Percentiles rank a stretch among this genome's conserved stretches.
Evolutionary conservation across 164 flowering plant genomes (phyloP).

Genomic region (Liriodendron chinense): DNA sequence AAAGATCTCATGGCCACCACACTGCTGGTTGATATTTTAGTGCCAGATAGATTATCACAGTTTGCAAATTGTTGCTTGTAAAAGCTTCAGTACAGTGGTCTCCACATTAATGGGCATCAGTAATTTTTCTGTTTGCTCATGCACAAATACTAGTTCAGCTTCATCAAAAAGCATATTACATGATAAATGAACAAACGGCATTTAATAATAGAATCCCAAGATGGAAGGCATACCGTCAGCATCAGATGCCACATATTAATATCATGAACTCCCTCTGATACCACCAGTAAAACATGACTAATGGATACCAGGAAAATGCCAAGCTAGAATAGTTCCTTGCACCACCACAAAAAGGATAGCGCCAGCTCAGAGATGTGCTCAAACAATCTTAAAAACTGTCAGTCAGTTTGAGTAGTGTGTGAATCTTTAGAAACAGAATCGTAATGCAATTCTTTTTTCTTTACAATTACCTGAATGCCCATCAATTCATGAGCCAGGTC

Average conservation of each 20-base stretch:
- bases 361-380: slow-evolving; percentile 20
- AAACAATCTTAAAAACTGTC: neutral
- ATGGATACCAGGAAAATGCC: slow-evolving; percentile 81
- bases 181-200: neutral
- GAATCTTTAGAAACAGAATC: neutral
- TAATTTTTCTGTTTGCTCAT: too few species aligned
- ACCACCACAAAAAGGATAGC: slow-evolving; percentile 24
- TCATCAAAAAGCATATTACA: neutral
- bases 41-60: neutral
- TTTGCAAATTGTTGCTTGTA: too few species aligned
- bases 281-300: slow-evolving; percentile 79
- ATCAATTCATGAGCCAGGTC: slow-evolving; percentile 92
- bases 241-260: slow-evolving; percentile 75
- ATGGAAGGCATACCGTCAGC: slow-evolving; percentile 56
- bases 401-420: neutral
- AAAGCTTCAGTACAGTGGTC: neutral
- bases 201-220: slow-evolving; percentile 2
- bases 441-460: neutral
- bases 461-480: slow-evolving; percentile 71
- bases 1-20: neutral
- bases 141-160: too few species aligned
- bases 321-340: slow-evolving; percentile 87
- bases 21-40: neutral
- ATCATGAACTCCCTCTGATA: slow-evolving; percentile 85
- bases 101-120: neutral